Base-by-base conservation (phyloP, 1,284 basidiomycete species). In the Moesziomyces parantarcticus region DNA sequence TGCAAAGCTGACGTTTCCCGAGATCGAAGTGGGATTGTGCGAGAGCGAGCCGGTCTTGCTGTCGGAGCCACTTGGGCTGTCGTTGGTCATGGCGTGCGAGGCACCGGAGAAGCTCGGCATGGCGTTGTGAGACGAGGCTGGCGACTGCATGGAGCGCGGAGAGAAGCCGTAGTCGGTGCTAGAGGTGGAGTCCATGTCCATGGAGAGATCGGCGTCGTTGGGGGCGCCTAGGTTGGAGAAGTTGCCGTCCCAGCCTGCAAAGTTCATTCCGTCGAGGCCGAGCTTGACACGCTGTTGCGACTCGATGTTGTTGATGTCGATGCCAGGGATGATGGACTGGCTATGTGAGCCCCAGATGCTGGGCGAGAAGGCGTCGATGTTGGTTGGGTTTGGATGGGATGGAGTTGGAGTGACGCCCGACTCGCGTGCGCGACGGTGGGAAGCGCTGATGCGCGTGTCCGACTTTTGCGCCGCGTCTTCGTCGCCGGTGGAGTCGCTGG, bases 111-210 rank as follows among this genome's bases (percentile, higher is more conserved):
- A 55, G 49, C 59, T 72, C 25, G 44, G 41, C 51, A 58, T 57
- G 23, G 69, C 59, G 22, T 61, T 66, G 50, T 72, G 69, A 11
- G 69, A 67, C 21, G 63, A 65, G 32, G 56, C 67, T 8, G 72
- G 72, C 14, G 72, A 75, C 25, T 66, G 72, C n/a, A 62, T 47
- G 5, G 72, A 70, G 22, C 40, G 51, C 13, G 72, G 72, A 20
- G 72, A 75, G 21, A 75, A 70, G 46, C 49, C 63, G 48, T 70
- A 58, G 22, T 74, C 71, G 46, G 66, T 74, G 55, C 71, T 58
- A 18, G 61, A 54, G 26, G 62, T 62, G 14, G 67, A 70, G 39
- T 75, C 67, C 67, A 75, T 63, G 25, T 75, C 72, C 67, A 75
- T 66, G 14, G 67, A 70, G 3, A 70, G 56, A 34, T 75, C 72